Evolutionary conservation across 257 asterid genomes (phyloP).

Genomic region (Nicotiana paniculata): DNA sequence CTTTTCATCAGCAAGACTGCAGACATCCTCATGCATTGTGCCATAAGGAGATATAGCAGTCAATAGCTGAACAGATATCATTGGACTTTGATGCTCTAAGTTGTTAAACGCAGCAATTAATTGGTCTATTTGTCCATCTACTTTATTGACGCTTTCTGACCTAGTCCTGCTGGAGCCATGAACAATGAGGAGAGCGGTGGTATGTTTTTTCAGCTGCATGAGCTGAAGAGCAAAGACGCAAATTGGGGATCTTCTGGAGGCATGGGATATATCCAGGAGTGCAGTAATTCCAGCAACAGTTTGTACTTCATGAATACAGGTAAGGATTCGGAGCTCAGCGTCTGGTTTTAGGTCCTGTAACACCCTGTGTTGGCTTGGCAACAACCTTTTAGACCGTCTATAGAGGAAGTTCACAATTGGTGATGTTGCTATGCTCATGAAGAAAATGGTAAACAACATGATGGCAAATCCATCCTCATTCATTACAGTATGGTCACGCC

Average conservation of each 20-base stretch:
- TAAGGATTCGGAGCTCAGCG: slow-evolving; percentile 17
- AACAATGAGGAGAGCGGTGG: slow-evolving; percentile 15
- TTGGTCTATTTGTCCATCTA: slow-evolving; percentile 16
- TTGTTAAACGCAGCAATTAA: slow-evolving; percentile 14
- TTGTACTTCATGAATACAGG: slow-evolving; percentile 20
- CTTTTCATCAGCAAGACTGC: slow-evolving; percentile 17
- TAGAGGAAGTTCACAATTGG: slow-evolving; percentile 17
- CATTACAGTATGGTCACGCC: slow-evolving; percentile 19
- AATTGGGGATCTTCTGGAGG: slow-evolving; percentile 17
- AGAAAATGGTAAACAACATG: slow-evolving; percentile 8
- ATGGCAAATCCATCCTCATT: neutral
- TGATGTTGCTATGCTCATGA: slow-evolving; percentile 15
- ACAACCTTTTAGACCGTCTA: slow-evolving; percentile 5
- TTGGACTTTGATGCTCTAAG: slow-evolving; percentile 7
- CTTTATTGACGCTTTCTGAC: slow-evolving; percentile 5
- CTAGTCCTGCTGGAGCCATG: slow-evolving; percentile 4
- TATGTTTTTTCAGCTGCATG: slow-evolving; percentile 16
- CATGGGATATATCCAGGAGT: slow-evolving; percentile 10
- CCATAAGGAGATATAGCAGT: slow-evolving; percentile 17
- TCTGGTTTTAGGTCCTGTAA: slow-evolving; percentile 13
- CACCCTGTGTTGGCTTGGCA: slow-evolving; percentile 15
- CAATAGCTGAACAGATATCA: slow-evolving; percentile 12
- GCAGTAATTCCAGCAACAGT: slow-evolving; percentile 15
- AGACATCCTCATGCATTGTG: slow-evolving; percentile 24
- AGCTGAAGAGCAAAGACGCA: slow-evolving; percentile 19